A percentile compares a stretch with the other conserved stretches of the same genome.
phyloP scores from a whole-genome alignment of 2,329 filamentous ascomycete genomes.

The Aspergillus puulaauensis region DNA sequence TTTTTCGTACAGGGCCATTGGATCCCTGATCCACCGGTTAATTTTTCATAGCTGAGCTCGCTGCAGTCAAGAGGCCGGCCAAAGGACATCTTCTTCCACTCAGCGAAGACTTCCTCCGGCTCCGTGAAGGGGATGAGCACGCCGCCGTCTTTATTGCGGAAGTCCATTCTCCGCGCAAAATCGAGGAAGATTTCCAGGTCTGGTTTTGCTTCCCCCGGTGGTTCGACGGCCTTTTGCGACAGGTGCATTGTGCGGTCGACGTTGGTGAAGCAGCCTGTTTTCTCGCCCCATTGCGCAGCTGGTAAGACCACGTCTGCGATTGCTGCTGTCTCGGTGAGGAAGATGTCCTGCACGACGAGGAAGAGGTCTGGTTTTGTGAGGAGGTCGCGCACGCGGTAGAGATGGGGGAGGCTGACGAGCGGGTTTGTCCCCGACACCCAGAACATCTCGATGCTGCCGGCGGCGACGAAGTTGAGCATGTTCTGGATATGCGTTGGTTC shows the following conservation, averaged over 20 bases:
- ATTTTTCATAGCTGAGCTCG: slow-evolving; percentile 33
- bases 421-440: slow-evolving; percentile 43
- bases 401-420: slow-evolving; percentile 38
- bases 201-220: slow-evolving; percentile 36
- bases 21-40: slow-evolving; percentile 37
- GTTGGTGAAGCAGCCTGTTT: slow-evolving; percentile 42
- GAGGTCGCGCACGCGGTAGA: slow-evolving; percentile 27
- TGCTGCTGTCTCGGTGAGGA: slow-evolving; percentile 37
- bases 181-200: slow-evolving; percentile 41
- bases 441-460: slow-evolving; percentile 37
- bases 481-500: slow-evolving; percentile 39
- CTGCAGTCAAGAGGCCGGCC: slow-evolving; percentile 39
- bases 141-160: slow-evolving; percentile 34
- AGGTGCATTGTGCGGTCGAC: slow-evolving; percentile 41
- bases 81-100: slow-evolving; percentile 35
- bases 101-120: slow-evolving; percentile 37
- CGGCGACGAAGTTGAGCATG: slow-evolving; percentile 37
- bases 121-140: slow-evolving; percentile 29
- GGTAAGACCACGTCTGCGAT: slow-evolving; percentile 41
- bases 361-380: slow-evolving; percentile 36
- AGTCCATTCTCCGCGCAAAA: slow-evolving; percentile 35
- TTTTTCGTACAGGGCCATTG: slow-evolving; percentile 39
- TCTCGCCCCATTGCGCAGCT: slow-evolving; percentile 40
- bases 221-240: slow-evolving; percentile 39
- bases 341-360: slow-evolving; percentile 39